Conservation (phyloP, 2,329 filamentous ascomycete species). For the Claviceps lovelessii region DNA sequence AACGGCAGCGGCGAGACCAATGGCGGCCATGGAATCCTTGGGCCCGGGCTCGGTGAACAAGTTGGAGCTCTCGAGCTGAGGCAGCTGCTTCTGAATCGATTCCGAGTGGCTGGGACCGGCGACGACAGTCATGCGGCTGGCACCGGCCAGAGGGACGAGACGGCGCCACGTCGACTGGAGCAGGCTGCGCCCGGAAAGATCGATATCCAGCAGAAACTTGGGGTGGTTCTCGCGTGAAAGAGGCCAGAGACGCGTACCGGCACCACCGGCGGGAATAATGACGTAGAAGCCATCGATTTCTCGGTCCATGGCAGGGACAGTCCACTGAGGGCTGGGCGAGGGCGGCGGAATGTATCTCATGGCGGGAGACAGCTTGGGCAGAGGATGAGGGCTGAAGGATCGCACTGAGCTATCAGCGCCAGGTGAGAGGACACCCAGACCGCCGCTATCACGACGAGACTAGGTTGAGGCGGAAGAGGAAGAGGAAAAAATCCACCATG, state of each 20-base stretch:
- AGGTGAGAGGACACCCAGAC: constrained; percentile 3
- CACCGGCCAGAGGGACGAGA: constrained; percentile 13
- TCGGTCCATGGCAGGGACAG: constrained; percentile 7
- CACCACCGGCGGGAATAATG: constrained; percentile 15
- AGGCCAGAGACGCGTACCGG: constrained; percentile 15
- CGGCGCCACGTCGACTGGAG: constrained; percentile 14
- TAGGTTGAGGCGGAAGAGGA: neutral
- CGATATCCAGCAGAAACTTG: constrained; percentile 15
- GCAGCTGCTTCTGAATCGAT: constrained; percentile 12
- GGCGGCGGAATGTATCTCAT: constrained; percentile 6
- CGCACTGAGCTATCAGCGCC: constrained; percentile 4
- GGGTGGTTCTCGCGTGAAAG: constrained; percentile 15
- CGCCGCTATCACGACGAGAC: constrained; percentile 4
- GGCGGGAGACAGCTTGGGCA: constrained; percentile 5
- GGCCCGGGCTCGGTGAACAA: constrained; percentile 15
- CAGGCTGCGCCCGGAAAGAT: constrained; percentile 13
- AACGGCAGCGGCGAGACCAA: constrained; percentile 14
- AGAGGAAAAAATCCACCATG: neutral
- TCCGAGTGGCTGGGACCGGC: constrained; percentile 13
- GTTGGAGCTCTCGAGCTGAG: constrained; percentile 10
- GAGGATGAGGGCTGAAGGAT: constrained; percentile 7
- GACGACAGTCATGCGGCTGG: constrained; percentile 13
- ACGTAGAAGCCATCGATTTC: constrained; percentile 15
- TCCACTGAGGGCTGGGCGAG: constrained; percentile 6
- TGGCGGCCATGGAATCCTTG: constrained; percentile 16